phyloP scores from a whole-genome alignment of 352 stramenopile species.

The Phytophthora pini region DNA sequence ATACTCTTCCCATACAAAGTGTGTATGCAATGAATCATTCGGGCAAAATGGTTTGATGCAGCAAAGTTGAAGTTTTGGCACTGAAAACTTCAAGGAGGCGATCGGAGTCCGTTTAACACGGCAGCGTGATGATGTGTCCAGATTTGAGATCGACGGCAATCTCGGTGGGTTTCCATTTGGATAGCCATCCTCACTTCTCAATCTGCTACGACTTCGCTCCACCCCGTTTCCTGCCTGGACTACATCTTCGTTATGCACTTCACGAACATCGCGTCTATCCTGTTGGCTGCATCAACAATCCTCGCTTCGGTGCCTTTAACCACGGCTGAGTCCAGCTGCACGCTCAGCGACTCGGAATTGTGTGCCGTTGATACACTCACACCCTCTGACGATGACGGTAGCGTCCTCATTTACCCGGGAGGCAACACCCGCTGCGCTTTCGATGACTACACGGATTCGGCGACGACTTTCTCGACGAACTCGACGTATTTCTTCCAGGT shows the following conservation, averaged over 20 bases:
- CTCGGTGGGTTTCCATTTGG: slow-evolving; percentile 5
- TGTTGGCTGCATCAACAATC: slow-evolving; percentile 8
- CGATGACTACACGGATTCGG: slow-evolving; percentile 37
- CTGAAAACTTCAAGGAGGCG: slow-evolving; percentile 21
- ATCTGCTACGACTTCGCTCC: slow-evolving; percentile 1
- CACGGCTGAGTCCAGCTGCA: slow-evolving; percentile 25
- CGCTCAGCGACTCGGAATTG: slow-evolving; percentile 22
- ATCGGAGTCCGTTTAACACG: slow-evolving; percentile 15
- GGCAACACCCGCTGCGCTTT: slow-evolving; percentile 54
- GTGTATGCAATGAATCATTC: not conserved
- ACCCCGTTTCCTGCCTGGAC: not conserved
- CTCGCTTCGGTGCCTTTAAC: not conserved
- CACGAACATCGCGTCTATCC: not conserved
- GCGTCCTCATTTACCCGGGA: slow-evolving; percentile 49
- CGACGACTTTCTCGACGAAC: slow-evolving; percentile 39
- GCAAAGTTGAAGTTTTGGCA: slow-evolving; percentile 30
- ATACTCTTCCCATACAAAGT: not conserved
- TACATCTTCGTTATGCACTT: slow-evolving; percentile 3
- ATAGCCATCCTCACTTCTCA: slow-evolving; percentile 19
- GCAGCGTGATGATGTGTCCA: not conserved
- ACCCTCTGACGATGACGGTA: slow-evolving; percentile 31
- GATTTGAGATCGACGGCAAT: too few species aligned
- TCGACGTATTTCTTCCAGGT: slow-evolving; percentile 62
- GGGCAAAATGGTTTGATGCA: slow-evolving; percentile 31
- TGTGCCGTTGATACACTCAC: slow-evolving; percentile 32